Base-by-base conservation (phyloP, 2,329 filamentous ascomycete species). In the Parastagonospora avenae region DNA sequence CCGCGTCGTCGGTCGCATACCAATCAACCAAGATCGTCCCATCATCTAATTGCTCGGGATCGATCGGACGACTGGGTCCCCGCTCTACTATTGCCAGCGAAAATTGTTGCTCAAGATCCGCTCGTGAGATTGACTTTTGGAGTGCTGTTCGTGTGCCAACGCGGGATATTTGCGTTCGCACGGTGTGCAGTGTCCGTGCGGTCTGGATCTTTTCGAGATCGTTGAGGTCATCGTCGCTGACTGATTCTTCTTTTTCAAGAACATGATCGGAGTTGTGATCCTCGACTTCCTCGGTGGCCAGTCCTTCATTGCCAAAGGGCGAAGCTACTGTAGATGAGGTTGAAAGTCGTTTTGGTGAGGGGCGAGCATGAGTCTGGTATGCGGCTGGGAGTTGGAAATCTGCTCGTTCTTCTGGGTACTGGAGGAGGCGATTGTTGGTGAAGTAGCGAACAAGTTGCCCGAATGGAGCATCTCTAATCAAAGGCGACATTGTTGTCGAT, bases 361-460 rank as follows among this genome's bases (percentile, higher is more conserved):
- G 42, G 4, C 50, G 48, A 28, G 42, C 41, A 8, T 64, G 56
- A 1, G 65, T 58, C 7, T 63, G 68, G 55, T 81, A 81, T 28
- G 63, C 60, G 40, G 58, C 54, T 2, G 83, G 84, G 4, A 82
- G 72, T 50, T 79, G 63, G 58, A 86, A 88, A 58, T 75, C 82
- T 16, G 79, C 59, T 52, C 74, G 74, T 55, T 88, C 85, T 72
- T 87, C 85, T 12, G 84, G 83, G 52, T 86, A 87, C 50, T 79
- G 76, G 10, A 87, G 74, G 37, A 81, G 64, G 36, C 71, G 77
- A 63, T 84, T 84, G 29, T 71, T 69, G 2, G 83, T 83, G 46
- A 80, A 42, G 59, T 76, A 82, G 59, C 85, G 79, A 57, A 87
- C 77, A 42, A 85, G 58, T 59, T 86, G 83, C 59, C 85, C 85